Base-by-base conservation (phyloP, 2,329 filamentous ascomycete species). In the Clarireedia sp. region DNA sequence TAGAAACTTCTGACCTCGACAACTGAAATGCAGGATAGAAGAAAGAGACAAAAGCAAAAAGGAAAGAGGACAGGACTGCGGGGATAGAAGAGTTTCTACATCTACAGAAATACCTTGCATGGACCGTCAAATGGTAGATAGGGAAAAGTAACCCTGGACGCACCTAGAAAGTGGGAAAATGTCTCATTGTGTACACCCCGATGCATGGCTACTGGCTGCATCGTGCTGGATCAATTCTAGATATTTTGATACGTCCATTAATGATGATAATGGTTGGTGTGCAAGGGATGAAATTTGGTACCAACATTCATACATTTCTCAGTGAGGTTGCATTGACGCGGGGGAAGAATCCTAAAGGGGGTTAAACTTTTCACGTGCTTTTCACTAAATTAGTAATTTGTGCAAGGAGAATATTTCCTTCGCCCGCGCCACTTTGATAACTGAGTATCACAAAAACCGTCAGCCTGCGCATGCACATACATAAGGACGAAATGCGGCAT, bases 101-200 rank as follows among this genome's bases (percentile, higher is more conserved):
- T 26, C 26, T 40, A 53, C n/a, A 38, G 33, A 41, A 48, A 48
- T 19, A 21, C n/a, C 33, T 48, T 48, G 33, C 33, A 48, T 54
- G 16, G 9, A 26, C 38, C 51, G 38, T 36, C 44, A 36, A 48
- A 44, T 54, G 23, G 44, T 17, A 54, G 43, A 23, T 48, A 41
- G 43, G 23, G 12, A 38, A 38, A 51, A 48, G 29, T 17, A 40
- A 48, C 26, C 43, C 44, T 23, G 48, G 44, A 48, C 33, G 48
- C 51, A 17, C 24, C 24, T 7, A 26, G 24, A 26, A 7, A 52
- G 40, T 26, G 38, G 24, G 21, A 37, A 52, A 38, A 16, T 19
- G 41, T 47, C 29, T 48, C 50, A 53, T 52, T 53, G 10, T 48
- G 19, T 38, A 19, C 29, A 26, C 36, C 5, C 21, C 29, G 29